Percentiles rank a stretch among this genome's conserved stretches.
Evolutionary conservation across 2,329 filamentous ascomycete species (phyloP).

Genomic region (Phialocephala subalpina): DNA sequence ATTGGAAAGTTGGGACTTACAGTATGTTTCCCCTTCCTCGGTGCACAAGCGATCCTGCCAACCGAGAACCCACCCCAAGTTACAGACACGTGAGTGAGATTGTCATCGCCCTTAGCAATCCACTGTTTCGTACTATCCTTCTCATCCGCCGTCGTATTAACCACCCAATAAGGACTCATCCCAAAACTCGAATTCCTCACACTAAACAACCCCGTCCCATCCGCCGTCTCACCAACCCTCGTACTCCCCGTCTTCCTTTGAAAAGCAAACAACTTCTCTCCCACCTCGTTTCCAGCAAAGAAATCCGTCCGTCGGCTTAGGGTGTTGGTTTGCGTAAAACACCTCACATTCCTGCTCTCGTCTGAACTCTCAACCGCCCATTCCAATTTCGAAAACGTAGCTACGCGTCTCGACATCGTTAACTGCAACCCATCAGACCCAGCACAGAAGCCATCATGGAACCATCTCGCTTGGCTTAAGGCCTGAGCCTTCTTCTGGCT

Average conservation of each 20-base stretch:
- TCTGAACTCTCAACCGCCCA: slow-evolving; percentile 26
- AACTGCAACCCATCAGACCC: slow-evolving; percentile 21
- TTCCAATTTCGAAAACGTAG: slow-evolving; percentile 24
- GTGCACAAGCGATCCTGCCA: slow-evolving; percentile 24
- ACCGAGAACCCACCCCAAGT: slow-evolving; percentile 28
- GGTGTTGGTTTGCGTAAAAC: slow-evolving; percentile 23
- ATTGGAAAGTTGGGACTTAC: slow-evolving; percentile 13
- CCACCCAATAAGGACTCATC: slow-evolving; percentile 28
- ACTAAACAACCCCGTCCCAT: slow-evolving; percentile 21
- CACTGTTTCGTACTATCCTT: slow-evolving; percentile 14
- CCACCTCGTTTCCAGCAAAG: slow-evolving; percentile 16
- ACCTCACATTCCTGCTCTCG: slow-evolving; percentile 8
- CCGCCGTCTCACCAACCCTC: slow-evolving; percentile 21
- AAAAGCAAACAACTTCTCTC: slow-evolving; percentile 25
- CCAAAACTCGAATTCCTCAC: slow-evolving; percentile 23
- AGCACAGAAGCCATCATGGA: slow-evolving; percentile 23
- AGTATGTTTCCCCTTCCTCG: slow-evolving; percentile 24
- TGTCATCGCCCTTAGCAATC: slow-evolving; percentile 25
- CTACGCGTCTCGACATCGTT: slow-evolving; percentile 26
- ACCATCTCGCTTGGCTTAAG: neutral
- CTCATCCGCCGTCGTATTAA: slow-evolving; percentile 11
- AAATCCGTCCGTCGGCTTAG: slow-evolving; percentile 25
- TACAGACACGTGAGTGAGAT: slow-evolving; percentile 21
- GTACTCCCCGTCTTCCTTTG: slow-evolving; percentile 29
- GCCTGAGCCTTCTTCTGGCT: neutral